phyloP scores from a whole-genome alignment of 129 eudicot genomes.

The Daucus carota region DH1_v3.0 NC_030387.2:36157001-36157500 shows the following conservation, averaged over 20 bases:
- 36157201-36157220: not conserved
- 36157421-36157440: too few species aligned
- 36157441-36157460: too few species aligned
- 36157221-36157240: not conserved
- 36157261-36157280: not conserved
- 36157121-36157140: conserved; percentile 52
- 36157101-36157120: conserved; percentile 43
- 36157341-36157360: not conserved
- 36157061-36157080: conserved; percentile 65
- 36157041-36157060: not conserved
- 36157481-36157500: too few species aligned
- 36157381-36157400: too few species aligned
- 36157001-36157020: conserved; percentile 2
- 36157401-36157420: too few species aligned
- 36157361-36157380: not conserved
- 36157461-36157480: too few species aligned
- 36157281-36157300: not conserved
- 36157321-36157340: too few species aligned
- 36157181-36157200: conserved; percentile 57
- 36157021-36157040: not conserved
- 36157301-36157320: not conserved
- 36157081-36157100: conserved; percentile 50
- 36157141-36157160: conserved; percentile 42
- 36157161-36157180: conserved; percentile 50
- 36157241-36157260: not conserved